These are phyloP conservation scores for Fusarium sp. DNA, from an alignment of 2,329 filamentous ascomycete species.

Conservation along the genomic window DNA sequence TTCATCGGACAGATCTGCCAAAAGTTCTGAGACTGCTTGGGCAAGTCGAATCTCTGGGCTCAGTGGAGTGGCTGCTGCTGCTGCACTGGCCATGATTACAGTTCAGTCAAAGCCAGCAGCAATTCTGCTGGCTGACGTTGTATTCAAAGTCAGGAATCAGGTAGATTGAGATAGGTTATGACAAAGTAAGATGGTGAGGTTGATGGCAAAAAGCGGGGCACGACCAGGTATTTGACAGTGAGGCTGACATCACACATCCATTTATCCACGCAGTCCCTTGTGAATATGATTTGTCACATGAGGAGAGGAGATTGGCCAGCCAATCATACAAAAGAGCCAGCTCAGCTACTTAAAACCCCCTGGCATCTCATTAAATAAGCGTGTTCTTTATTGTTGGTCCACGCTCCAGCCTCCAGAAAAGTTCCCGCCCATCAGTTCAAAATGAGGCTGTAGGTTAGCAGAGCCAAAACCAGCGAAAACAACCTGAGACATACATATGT, in stretches of 20 bases:
- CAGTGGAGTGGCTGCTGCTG: neutral
- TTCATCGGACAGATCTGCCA: neutral
- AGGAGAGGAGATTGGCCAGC: too few species aligned
- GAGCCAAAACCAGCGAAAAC: too few species aligned
- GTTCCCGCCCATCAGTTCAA: too few species aligned
- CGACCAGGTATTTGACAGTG: neutral
- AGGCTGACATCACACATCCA: neutral
- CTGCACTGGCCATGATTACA: neutral
- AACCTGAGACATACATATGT: too few species aligned
- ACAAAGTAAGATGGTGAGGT: fast-evolving
- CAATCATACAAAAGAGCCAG: too few species aligned
- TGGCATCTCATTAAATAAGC: too few species aligned
- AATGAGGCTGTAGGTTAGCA: too few species aligned
- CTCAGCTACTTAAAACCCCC: too few species aligned
- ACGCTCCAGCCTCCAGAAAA: too few species aligned
- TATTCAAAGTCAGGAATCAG: neutral
- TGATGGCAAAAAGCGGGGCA: neutral
- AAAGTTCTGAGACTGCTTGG: neutral
- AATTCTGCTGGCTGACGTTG: fast-evolving
- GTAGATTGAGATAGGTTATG: neutral
- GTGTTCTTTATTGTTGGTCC: too few species aligned
- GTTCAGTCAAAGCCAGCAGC: neutral
- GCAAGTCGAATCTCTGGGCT: neutral
- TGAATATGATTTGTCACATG: too few species aligned
- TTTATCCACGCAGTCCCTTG: too few species aligned